Base-by-base conservation (phyloP, 495 filamentous ascomycete species). In the Penicillium malachiteum region DNA sequence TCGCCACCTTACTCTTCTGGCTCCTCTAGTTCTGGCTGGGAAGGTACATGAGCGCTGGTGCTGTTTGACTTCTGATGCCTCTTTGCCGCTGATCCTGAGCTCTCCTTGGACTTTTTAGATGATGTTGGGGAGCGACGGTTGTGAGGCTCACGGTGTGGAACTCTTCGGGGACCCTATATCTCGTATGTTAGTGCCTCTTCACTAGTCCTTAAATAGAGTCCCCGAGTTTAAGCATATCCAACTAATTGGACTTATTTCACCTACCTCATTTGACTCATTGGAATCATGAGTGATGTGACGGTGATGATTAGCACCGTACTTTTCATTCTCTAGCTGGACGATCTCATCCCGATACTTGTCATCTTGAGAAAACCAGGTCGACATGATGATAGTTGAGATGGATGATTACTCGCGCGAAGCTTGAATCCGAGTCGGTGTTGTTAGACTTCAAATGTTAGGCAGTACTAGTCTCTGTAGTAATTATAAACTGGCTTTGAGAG, bases 81-180 rank as follows among this genome's bases (percentile, higher is more conserved):
- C 42, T 56, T 55, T 14, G 59, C 21, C 10, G 59, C 59, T n/a
- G 63, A 66, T 7, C 63, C 63, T 3, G 56, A 56, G 21, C 56
- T 58, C 9, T 48, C 59, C 14, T 33, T 38, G 1, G 59, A 50
- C 37, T 50, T 56, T 3, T 53, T 55, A 7, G 59, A 63, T 13
- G 59, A 17, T 17, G 54, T 56, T 7, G 63, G 63, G 3, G 63
- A 63, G 8, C 59, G 59, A n/a, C 56, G 54, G 35, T 21, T 33
- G 21, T 31, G 35, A 13, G 48, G 48, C n/a, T 52, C 42, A 1
- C 50, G 51, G 17, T 52, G 52, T 16, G 34, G 21, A 16, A 18
- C 53, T 14, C 43, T 31, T 6, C 21, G n/a, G 9, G 34, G 46
- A 31, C 54, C 21, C 52, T 30, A 8, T n/a, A 11, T 12, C 31